Conservation (phyloP, 202 grass and related monocot species). For the Schoenoplectus triqueter region DNA sequence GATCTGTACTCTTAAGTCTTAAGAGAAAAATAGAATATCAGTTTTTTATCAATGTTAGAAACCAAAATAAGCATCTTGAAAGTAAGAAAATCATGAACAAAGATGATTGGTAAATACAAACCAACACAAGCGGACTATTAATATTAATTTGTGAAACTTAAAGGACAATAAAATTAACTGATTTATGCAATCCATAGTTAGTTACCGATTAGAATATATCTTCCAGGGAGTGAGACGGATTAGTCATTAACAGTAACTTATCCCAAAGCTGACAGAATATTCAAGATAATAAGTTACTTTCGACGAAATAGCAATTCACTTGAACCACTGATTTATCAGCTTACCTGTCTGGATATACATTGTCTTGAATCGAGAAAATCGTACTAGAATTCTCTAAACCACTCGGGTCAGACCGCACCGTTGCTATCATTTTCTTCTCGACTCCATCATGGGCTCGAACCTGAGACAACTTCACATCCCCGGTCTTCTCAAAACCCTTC, state of each 20-base stretch:
- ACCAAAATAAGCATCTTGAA: slow-evolving; percentile 24
- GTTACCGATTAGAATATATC: not conserved
- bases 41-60: slow-evolving; percentile 19
- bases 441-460: slow-evolving; percentile 9
- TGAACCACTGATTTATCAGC: slow-evolving; percentile 35
- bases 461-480: slow-evolving; percentile 69
- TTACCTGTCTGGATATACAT: slow-evolving; percentile 65
- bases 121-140: not conserved
- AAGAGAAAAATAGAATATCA: slow-evolving; percentile 30
- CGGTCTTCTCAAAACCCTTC: slow-evolving; percentile 58
- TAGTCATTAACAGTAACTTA: not conserved
- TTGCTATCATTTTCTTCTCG: slow-evolving; percentile 21
- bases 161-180: not conserved
- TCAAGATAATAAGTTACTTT: slow-evolving; percentile 20
- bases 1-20: slow-evolving; percentile 58
- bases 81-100: slow-evolving; percentile 14
- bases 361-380: slow-evolving; percentile 78
- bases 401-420: slow-evolving; percentile 19
- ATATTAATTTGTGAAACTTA: not conserved
- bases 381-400: slow-evolving; percentile 45
- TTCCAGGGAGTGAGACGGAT: not conserved
- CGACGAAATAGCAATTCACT: not conserved
- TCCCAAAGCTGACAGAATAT: not conserved
- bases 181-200: slow-evolving; percentile 1
- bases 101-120: not conserved